Percentiles rank a stretch among this genome's conserved stretches.
phyloP scores from a whole-genome alignment of 2,329 filamentous ascomycete genomes.

The Akanthomyces uredinophilus region DNA sequence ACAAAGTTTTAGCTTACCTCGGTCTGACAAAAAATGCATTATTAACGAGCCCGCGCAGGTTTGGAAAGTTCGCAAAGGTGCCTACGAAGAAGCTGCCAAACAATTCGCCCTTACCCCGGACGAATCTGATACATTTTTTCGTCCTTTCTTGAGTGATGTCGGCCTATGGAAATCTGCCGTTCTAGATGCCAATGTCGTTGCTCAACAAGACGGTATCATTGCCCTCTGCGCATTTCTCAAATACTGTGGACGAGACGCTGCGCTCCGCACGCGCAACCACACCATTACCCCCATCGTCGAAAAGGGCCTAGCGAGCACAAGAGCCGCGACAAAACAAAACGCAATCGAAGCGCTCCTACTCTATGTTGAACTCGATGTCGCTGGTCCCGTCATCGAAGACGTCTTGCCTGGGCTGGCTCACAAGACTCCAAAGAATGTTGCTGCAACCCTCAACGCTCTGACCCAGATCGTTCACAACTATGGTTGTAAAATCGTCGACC shows the following conservation, averaged over 20 bases:
- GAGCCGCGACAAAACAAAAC: constrained; percentile 82
- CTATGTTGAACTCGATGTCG: constrained; percentile 82
- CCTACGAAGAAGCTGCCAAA: constrained; percentile 87
- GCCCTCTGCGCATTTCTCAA: constrained; percentile 90
- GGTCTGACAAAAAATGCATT: no score
- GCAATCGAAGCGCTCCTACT: constrained; percentile 81
- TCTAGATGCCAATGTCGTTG: constrained; percentile 91
- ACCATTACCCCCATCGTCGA: constrained; percentile 80
- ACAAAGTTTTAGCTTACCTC: background rate
- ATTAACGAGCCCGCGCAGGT: constrained; percentile 42
- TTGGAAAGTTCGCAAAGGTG: constrained; percentile 96
- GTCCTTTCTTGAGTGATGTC: constrained; percentile 80
- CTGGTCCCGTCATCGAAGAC: constrained; percentile 84
- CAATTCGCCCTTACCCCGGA: constrained; percentile 79
- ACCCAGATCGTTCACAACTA: constrained; percentile 88
- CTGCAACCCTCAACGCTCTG: constrained; percentile 65
- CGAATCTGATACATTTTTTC: constrained; percentile 79
- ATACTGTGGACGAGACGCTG: constrained; percentile 76
- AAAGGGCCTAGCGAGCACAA: constrained; percentile 82
- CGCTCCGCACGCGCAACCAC: constrained; percentile 67
- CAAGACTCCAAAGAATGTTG: constrained; percentile 86
- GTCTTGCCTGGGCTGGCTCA: constrained; percentile 76
- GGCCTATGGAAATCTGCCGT: constrained; percentile 88
- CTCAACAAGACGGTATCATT: constrained; percentile 86
- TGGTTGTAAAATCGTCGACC: constrained; percentile 89